Base-by-base conservation (phyloP, 495 filamentous ascomycete species). In the Aspergillus avenaceus region DNA sequence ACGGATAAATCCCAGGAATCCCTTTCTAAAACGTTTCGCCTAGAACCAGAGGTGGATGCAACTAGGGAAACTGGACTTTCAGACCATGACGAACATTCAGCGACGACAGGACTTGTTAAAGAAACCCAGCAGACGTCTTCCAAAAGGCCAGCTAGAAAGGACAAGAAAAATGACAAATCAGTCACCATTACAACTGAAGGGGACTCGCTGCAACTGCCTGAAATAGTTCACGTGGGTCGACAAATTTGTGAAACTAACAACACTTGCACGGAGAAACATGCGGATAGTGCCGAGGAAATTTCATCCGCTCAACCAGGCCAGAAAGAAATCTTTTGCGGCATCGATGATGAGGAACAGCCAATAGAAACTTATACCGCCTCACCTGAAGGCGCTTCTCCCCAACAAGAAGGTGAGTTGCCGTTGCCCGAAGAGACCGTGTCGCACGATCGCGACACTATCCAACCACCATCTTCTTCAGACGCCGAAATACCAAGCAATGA, bases 71-170 rank as follows among this genome's bases (percentile, higher is more conserved):
- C n/a, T 16, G 51, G 34, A 45, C 24, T 52, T 36, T 24, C 45
- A 12, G 55, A 53, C 18, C 47, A 26, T 22, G 12, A n/a, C 2
- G 51, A 49, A 34, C 37, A 56, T 21, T 8, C 24, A 0, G 43
- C 49, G n/a, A 4, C 18, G 19, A 18, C 47, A 43, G 31, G n/a
- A 18, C 49, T 49, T 18, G 49, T 41, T 25, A 5, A n/a, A 14
- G 55, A 63, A 1, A 24, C 52, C 4, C 59, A 56, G 45, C 43
- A 49, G 5, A 27, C 54, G 18, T 54, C 64, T 19, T 53, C 68
- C 32, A 76, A 71, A 53, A 76, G 71, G 49, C 75, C 75, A 54
- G 60, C 69, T n/a, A 74, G 74, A 55, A 76, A 73, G 47, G 57
- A 61, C 24, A 67, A 61, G 56, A 66, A 62, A 37, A 64, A 71